Conservation (phyloP, 257 asterid genomes). For the Schizonepeta tenuifolia region DNA sequence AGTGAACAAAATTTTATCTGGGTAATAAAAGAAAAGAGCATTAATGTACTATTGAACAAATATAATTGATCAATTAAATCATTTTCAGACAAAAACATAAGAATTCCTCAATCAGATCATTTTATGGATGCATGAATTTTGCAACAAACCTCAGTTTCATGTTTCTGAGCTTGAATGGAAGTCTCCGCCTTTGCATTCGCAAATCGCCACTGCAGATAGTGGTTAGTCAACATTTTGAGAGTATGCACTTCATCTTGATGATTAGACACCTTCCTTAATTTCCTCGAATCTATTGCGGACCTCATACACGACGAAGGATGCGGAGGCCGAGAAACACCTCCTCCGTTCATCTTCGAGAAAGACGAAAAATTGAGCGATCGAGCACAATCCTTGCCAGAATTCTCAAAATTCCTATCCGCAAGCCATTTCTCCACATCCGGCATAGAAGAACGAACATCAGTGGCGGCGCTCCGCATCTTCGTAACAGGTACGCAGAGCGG, state of each 20-base stretch:
- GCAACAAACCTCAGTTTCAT: slow-evolving; percentile 64
- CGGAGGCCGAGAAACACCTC: slow-evolving; percentile 64
- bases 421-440: slow-evolving; percentile 64
- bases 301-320: slow-evolving; percentile 58
- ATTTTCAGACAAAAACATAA: too few relatives aligned
- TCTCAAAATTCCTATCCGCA: slow-evolving; percentile 43
- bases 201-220: slow-evolving; percentile 65
- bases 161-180: slow-evolving; percentile 47
- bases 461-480: slow-evolving; percentile 36
- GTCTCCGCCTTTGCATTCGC: slow-evolving; percentile 76
- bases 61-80: too few relatives aligned
- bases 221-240: slow-evolving; percentile 64
- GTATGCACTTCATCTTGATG: slow-evolving; percentile 73
- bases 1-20: slow-evolving; percentile 61
- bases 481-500: slow-evolving; percentile 45
- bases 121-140: too few relatives aligned
- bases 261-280: slow-evolving; percentile 48
- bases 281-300: slow-evolving; percentile 53
- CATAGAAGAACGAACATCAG: slow-evolving; percentile 56
- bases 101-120: too few relatives aligned
- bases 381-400: slow-evolving; percentile 39
- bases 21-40: slow-evolving; percentile 9
- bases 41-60: neutral
- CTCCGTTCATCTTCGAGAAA: slow-evolving; percentile 50
- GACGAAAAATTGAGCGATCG: slow-evolving; percentile 65